Base-by-base conservation (phyloP, 345 rosid species). In the Citrus unshiu region DNA sequence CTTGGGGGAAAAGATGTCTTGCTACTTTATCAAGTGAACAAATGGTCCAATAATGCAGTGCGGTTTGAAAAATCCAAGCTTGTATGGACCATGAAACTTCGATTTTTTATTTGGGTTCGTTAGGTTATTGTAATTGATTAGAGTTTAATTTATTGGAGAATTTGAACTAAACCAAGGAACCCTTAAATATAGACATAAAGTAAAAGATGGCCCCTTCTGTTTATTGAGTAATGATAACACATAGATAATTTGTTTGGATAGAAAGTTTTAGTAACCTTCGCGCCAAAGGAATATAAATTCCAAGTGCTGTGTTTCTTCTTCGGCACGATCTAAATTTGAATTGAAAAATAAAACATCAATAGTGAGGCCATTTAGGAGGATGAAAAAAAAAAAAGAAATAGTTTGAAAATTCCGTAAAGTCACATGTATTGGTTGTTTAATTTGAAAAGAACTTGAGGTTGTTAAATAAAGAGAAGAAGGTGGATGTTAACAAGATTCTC, bases 241-340 rank as follows among this genome's bases (percentile, higher is more conserved):
- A 43, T 0, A 18, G 2, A 12, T 9, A 4, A 5, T 32, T 34
- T 19, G 74, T 49, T 68, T 40, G 25, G 56, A 40, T 13, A 32
- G 6, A 4, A 4, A 39, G 2, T 27, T 74, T 39, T 4, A 10
- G 29, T 30, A 24, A 13, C 34, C 78, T 79, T 29, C 72, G 85
- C 77, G 79, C 82, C 80, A 62, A 77, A 82, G 77, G 12, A 4
- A 72, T 80, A 84, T 75, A 56, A 81, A 81, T 35, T 46, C 12
- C 19, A 59, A 57, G 51, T 49, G 70, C 54, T 60, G 7, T 24
- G 54, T 35, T 40, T 22, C 58, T 54, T 18, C 21, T 21, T 19
- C 6, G 29, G 37, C 6, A 12, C 0, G 16, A 30, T 77, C 73
- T 3, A 72, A 78, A 60, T 29, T 78, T 75, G 77, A 69, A 77